Base-by-base conservation (phyloP, 1,284 basidiomycete species). In the Xanthoconium separans region DNA sequence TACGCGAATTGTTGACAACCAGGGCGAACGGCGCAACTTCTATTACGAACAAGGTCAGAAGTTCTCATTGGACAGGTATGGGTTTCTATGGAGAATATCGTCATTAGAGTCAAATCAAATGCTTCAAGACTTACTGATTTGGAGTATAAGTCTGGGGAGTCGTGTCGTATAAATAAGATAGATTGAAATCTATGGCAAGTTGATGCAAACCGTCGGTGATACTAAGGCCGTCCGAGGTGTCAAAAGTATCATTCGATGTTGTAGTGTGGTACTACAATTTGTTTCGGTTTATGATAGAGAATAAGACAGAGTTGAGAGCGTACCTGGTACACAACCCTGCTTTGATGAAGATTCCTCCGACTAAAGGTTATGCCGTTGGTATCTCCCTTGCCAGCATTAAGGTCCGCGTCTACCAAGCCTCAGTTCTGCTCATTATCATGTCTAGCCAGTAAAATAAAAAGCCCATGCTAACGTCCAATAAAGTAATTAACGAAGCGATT, bases 81-180 rank as follows among this genome's bases (percentile, higher is more conserved):
- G 84, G 6, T 76, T 71, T 50, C 84, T 85, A 53, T 31, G 22
- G 27, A 22, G 15, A 10, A 27, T 22, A 20, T 50, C 29, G 1
- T 45, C 16, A 16, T 36, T 44, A 15, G 16, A 8, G 41, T 33
- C 42, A 6, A 40, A 3, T 13, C 39, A 48, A 29, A 3, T 2
- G 12, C 10, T n/a, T 13, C n/a, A 34, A 44, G 37, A 69, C 77
- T 27, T 68, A 85, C 78, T 81, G 78, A 48, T 69, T 73, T 55
- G 92, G 70, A 47, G 82, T 87, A 64, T 81, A 90, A 67, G 92
- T 87, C 50, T 82, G 79, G 1, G 92, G 91, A 0, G 88, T 84
- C 39, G 77, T 83, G 5, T 91, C 91, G 51, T 83, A 89, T 12
- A 74, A 53, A 57, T 75, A 74, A 39, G 65, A 68, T 41, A 91